Percentiles rank a stretch among this genome's conserved stretches.
Evolutionary conservation across 352 stramenopile species (phyloP).

Genomic region (Phytopythium mirpurense): DNA sequence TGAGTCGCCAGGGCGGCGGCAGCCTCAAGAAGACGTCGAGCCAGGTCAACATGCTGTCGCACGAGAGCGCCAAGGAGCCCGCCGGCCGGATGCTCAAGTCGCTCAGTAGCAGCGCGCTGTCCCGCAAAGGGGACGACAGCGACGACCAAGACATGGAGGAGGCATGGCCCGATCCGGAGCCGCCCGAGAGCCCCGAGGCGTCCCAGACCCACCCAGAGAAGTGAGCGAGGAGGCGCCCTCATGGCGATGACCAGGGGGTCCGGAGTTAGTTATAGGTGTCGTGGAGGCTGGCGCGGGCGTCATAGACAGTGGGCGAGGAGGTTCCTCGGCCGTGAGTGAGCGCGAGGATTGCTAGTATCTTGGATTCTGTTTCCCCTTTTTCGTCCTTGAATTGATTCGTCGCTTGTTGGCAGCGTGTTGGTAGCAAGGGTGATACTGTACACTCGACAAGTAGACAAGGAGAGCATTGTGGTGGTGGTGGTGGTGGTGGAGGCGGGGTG

Average conservation of each 20-base stretch:
- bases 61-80: slow-evolving; percentile 10
- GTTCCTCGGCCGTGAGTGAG: background rate
- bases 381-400: background rate
- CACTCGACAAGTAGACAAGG: no score
- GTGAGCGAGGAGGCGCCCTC: background rate
- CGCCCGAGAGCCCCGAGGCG: slow-evolving; percentile 4
- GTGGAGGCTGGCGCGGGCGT: background rate
- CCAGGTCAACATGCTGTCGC: slow-evolving; percentile 47
- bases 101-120: slow-evolving; percentile 12
- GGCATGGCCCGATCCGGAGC: slow-evolving; percentile 10
- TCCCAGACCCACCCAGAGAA: slow-evolving; percentile 5
- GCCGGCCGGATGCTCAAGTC: slow-evolving; percentile 17
- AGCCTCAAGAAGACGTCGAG: slow-evolving; percentile 71
- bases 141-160: slow-evolving; percentile 57
- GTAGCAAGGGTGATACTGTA: no score
- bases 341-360: background rate
- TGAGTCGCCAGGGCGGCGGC: slow-evolving; percentile 10
- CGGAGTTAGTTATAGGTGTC: slow-evolving; percentile 2
- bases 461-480: no score
- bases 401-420: no score
- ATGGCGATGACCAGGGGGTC: background rate
- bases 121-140: slow-evolving; percentile 10
- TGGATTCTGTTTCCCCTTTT: background rate
- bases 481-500: no score
- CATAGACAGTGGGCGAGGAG: slow-evolving; percentile 1